These are phyloP conservation scores for Backusella parvicylindrica DNA, from an alignment of 192 early-diverging fungal species.

Conservation along the genomic window DNA sequence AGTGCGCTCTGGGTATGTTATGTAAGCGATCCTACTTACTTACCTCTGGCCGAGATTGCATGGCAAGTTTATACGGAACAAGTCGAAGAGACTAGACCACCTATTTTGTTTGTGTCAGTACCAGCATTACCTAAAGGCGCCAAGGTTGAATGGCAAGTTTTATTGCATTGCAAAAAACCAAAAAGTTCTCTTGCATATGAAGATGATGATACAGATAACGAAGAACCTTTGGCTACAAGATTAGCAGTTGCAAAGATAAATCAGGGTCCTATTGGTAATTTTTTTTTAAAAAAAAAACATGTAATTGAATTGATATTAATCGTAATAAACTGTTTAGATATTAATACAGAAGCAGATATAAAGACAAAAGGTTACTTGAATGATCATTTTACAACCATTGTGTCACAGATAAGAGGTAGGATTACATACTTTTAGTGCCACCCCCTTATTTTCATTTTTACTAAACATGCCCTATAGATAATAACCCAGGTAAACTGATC, in stretches of 20 bases:
- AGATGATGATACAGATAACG: constrained; percentile 13
- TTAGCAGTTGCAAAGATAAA: background rate
- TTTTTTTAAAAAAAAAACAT: background rate
- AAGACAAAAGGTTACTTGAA: background rate
- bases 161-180: constrained; percentile 30
- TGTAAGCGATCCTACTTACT: constrained; percentile 35
- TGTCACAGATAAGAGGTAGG: background rate
- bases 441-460: background rate
- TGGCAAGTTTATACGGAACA: constrained; percentile 32
- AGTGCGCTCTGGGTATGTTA: constrained; percentile 57
- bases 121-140: constrained; percentile 58
- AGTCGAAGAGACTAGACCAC: constrained; percentile 20
- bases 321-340: background rate
- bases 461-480: background rate
- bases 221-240: background rate
- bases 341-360: background rate
- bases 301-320: background rate
- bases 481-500: background rate
- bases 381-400: background rate
- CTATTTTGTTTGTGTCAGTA: constrained; percentile 53
- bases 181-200: constrained; percentile 17
- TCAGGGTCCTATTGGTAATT: constrained; percentile 1
- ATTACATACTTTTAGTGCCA: background rate
- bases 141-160: constrained; percentile 66
- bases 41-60: constrained; percentile 28